Evolutionary conservation across 768 basidiomycete species (phyloP).

Genomic region (Ramaria sp.): DNA sequence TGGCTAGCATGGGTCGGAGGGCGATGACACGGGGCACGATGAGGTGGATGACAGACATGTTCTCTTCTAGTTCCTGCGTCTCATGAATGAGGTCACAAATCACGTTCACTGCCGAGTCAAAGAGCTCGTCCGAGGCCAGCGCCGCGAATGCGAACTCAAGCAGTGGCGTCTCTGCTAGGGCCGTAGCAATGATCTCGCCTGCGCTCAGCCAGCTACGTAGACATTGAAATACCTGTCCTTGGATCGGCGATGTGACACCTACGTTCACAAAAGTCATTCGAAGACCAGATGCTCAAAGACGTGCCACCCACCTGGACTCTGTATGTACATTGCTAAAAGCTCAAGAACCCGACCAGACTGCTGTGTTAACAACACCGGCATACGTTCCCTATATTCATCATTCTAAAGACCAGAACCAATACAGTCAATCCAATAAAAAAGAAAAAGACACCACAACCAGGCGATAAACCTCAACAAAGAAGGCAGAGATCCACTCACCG

Average conservation of each 20-base stretch:
- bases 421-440: not conserved
- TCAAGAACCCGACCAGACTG: conserved; percentile 67
- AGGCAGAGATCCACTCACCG: conserved; percentile 41
- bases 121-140: conserved; percentile 73
- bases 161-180: conserved; percentile 66
- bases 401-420: conserved; percentile 31
- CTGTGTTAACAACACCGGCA: conserved; percentile 47
- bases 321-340: conserved; percentile 78
- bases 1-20: conserved; percentile 50
- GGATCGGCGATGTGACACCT: conserved; percentile 79
- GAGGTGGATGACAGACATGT: conserved; percentile 77
- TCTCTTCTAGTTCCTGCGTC: conserved; percentile 94
- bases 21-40: conserved; percentile 82
- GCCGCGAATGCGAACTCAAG: conserved; percentile 80
- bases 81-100: conserved; percentile 95
- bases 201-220: conserved; percentile 81
- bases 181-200: conserved; percentile 62
- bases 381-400: conserved; percentile 59
- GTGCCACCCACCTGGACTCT: conserved; percentile 61
- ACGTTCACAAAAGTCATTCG: not conserved
- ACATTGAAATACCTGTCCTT: conserved; percentile 74
- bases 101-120: conserved; percentile 86
- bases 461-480: not conserved
- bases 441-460: not conserved
- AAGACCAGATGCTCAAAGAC: not conserved